These are phyloP conservation scores for Scleroderma citrinum DNA, from an alignment of 768 basidiomycete species.

Conservation along the genomic window DNA sequence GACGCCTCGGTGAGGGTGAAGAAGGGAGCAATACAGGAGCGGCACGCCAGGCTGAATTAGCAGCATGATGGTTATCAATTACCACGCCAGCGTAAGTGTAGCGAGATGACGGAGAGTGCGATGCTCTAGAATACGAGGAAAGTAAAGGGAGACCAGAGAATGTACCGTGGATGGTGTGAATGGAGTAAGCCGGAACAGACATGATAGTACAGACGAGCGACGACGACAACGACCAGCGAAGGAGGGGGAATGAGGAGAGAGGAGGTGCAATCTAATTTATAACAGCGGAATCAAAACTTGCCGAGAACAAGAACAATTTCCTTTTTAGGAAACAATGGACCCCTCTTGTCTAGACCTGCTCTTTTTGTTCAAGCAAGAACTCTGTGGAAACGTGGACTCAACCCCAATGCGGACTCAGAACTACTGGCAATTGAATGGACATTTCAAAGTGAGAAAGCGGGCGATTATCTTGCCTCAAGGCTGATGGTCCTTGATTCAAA, in stretches of 20 bases:
- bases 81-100: conserved; percentile 23
- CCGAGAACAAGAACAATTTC: conserved; percentile 11
- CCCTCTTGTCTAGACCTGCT: background rate
- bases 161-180: conserved; percentile 28
- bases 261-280: background rate
- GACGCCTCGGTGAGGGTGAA: conserved; percentile 6
- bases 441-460: too few species aligned
- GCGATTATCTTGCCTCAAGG: too few species aligned
- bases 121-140: conserved; percentile 15
- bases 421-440: too few species aligned
- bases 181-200: conserved; percentile 21
- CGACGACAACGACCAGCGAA: conserved; percentile 9
- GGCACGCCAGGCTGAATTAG: conserved; percentile 23
- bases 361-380: too few species aligned
- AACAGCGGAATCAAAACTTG: conserved; percentile 6
- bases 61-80: conserved; percentile 15
- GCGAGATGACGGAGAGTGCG: conserved; percentile 2
- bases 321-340: conserved; percentile 18
- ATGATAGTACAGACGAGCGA: conserved; percentile 7
- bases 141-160: conserved; percentile 20
- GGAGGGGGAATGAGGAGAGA: background rate
- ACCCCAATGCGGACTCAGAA: too few species aligned
- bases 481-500: too few species aligned
- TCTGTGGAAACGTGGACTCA: too few species aligned
- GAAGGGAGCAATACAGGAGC: conserved; percentile 6